These are phyloP conservation scores for Tetragonia tetragonoides DNA, from an alignment of 148 eudicot species.

Conservation along the genomic window DNA sequence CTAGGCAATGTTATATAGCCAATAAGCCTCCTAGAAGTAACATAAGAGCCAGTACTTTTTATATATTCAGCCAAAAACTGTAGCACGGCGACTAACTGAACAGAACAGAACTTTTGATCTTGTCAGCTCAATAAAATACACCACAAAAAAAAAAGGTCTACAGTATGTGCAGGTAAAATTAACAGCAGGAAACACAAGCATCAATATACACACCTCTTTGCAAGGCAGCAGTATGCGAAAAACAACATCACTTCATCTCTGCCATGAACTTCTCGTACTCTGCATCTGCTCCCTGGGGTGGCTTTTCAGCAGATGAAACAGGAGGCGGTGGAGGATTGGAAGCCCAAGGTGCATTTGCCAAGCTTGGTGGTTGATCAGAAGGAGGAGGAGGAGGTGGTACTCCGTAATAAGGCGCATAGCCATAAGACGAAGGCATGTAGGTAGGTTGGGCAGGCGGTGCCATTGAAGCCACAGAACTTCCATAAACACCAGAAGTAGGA, in stretches of 20 bases:
- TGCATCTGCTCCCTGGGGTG: conserved; percentile 46
- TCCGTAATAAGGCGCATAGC: conserved; percentile 64
- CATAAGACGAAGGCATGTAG: conserved; percentile 52
- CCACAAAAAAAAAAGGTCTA: background rate
- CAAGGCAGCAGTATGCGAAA: background rate
- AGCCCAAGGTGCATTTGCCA: conserved; percentile 79
- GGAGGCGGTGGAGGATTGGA: conserved; percentile 58
- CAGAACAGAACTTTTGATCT: background rate
- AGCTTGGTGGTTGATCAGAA: conserved; percentile 43
- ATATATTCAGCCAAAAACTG: conserved; percentile 2
- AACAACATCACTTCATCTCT: conserved; percentile 56
- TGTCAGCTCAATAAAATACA: background rate
- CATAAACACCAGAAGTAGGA: conserved; percentile 46
- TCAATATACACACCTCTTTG: conserved; percentile 31
- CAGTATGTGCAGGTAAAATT: background rate
- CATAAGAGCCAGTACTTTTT: background rate
- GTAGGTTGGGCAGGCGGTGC: conserved; percentile 45
- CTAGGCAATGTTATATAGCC: background rate
- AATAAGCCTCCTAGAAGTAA: background rate
- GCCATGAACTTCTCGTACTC: conserved; percentile 93
- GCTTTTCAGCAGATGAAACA: conserved; percentile 45
- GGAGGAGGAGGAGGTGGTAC: conserved; percentile 64
- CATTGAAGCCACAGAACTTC: conserved; percentile 32
- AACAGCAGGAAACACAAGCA: background rate
- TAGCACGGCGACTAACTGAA: background rate